Conservation (phyloP, 768 basidiomycete genomes). For the Collybiopsis luxurians region DNA sequence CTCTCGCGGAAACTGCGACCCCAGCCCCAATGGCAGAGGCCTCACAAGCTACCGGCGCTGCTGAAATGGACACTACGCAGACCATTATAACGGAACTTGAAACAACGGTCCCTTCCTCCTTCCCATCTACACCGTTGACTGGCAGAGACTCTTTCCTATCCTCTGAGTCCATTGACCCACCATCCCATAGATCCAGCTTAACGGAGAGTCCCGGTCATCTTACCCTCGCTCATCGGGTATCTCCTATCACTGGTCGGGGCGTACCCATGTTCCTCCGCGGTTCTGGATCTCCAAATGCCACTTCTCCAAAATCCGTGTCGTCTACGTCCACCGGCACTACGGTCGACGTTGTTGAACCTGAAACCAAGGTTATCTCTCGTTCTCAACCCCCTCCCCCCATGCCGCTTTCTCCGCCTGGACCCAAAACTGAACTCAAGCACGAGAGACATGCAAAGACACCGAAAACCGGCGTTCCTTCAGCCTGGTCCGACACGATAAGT, state of each 20-base stretch:
- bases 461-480: not conserved
- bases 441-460: too few species aligned
- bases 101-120: not conserved
- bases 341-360: too few species aligned
- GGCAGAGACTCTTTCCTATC: slow-evolving; percentile 2
- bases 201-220: slow-evolving; percentile 30
- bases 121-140: not conserved
- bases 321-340: not conserved
- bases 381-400: too few species aligned
- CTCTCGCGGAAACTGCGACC: not conserved
- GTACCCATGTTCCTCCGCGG: slow-evolving; percentile 32
- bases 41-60: not conserved
- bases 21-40: not conserved
- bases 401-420: too few species aligned
- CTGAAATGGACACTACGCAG: not conserved
- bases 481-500: not conserved
- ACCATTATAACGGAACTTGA: not conserved
- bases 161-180: slow-evolving; percentile 37
- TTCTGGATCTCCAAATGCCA: not conserved
- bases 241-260: slow-evolving; percentile 34
- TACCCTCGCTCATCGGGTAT: slow-evolving; percentile 33
- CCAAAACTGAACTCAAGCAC: too few species aligned
- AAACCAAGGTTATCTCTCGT: too few species aligned
- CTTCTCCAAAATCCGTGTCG: not conserved
- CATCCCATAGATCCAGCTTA: slow-evolving; percentile 6